A percentile compares a stretch with the other conserved stretches of the same genome.
Evolutionary conservation across 2,329 filamentous ascomycete species (phyloP).

Genomic region (Calycina herbarum): DNA sequence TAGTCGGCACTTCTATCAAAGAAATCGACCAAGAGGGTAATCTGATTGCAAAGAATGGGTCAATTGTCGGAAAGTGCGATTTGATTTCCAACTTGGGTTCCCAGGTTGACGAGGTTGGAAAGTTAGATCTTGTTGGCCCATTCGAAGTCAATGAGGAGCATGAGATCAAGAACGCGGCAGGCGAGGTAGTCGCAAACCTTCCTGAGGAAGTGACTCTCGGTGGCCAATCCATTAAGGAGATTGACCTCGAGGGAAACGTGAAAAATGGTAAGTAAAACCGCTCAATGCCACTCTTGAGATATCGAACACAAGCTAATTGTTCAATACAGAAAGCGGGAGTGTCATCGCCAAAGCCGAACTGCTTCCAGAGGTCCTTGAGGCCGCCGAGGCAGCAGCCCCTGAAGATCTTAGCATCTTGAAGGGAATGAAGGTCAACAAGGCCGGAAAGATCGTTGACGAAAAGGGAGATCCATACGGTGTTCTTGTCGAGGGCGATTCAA

Average conservation of each 20-base stretch:
- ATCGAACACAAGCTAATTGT: neutral
- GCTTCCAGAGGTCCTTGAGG: slow-evolving; percentile 35
- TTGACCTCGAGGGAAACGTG: slow-evolving; percentile 58
- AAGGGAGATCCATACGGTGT: slow-evolving; percentile 55
- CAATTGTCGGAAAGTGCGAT: slow-evolving; percentile 36
- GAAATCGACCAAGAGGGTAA: slow-evolving; percentile 61
- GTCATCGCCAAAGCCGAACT: slow-evolving; percentile 28
- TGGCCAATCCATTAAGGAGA: slow-evolving; percentile 66
- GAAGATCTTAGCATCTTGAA: slow-evolving; percentile 44
- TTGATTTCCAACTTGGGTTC: slow-evolving; percentile 38
- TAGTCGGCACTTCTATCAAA: slow-evolving; percentile 63
- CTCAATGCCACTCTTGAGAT: neutral
- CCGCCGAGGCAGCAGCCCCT: neutral
- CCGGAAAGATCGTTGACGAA: slow-evolving; percentile 55
- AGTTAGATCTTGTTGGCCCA: slow-evolving; percentile 51
- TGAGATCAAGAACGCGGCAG: slow-evolving; percentile 54
- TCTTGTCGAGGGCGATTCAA: slow-evolving; percentile 63
- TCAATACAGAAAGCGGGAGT: slow-evolving; percentile 45
- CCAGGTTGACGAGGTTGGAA: slow-evolving; percentile 29
- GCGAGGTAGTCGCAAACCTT: slow-evolving; percentile 53
- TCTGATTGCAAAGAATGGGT: slow-evolving; percentile 52
- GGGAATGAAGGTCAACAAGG: slow-evolving; percentile 55
- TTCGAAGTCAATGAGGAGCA: slow-evolving; percentile 47
- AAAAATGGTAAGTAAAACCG: slow-evolving; percentile 37
- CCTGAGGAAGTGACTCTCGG: slow-evolving; percentile 45